Base-by-base conservation (phyloP, 2,329 filamentous ascomycete genomes). In the Cladorrhinum sp. region DNA sequence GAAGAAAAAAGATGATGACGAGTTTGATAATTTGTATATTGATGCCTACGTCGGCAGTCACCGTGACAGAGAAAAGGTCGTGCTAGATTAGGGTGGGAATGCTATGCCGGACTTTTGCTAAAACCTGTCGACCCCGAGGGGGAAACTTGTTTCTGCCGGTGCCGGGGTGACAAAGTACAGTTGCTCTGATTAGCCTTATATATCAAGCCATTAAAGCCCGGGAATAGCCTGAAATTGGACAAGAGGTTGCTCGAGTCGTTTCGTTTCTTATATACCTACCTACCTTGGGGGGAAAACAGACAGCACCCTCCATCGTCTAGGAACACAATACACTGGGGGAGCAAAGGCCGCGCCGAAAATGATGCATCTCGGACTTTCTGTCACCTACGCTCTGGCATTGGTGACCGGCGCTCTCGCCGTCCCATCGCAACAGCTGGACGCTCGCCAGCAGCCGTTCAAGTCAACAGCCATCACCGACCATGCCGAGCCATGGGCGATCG, bases 401-500 rank as follows among this genome's bases (percentile, higher is more conserved):
- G 68, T 67, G 64, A 58, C 68, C 59, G 60, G 68, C 65, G 67
- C 66, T 64, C 64, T 65, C 60, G 69, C 69, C 59, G 64, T 62
- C 53, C 69, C 69, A 62, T 69, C 68, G 12, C 67, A 69, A 66
- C 65, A 67, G 58, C 64, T 71, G 30, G 62, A 66, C 57, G 59
- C 69, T 64, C 70, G 68, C 64, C 69, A 72, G 65, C 64, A 68
- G 62, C 69, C 70, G 57, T 72, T 66, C 55, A 64, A 59, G 55
- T 62, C 63, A 51, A 61, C 61, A 49, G 59, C 48, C 59, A 65
- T 68, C 61, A 68, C 65, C 58, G 36, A 30, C 62, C 65, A 67
- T 62, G 23, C 61, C 56, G 69, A 72, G 65, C 67, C 67, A 59
- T 72, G 70, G 71, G 68, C 72, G 46, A 30, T 73, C 57, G 72